Conservation (phyloP, 2,329 filamentous ascomycete species). For the Venturia aucupariae region DNA sequence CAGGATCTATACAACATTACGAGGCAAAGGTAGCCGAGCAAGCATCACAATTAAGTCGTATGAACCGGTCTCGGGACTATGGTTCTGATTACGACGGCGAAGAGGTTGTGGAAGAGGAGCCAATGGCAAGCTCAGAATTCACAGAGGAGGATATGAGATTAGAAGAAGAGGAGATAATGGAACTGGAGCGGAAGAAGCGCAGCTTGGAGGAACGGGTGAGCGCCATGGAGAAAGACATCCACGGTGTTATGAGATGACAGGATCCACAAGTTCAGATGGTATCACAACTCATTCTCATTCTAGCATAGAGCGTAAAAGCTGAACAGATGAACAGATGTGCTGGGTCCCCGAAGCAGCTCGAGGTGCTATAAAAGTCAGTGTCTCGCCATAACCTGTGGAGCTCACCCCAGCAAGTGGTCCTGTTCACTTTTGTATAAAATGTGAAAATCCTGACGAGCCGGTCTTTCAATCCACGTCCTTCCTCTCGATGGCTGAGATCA, state of each 20-base stretch:
- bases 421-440: no score
- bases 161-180: constrained; percentile 60
- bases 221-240: constrained; percentile 60
- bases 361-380: no score
- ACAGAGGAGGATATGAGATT: constrained; percentile 60
- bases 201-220: constrained; percentile 54
- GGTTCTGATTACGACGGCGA: constrained; percentile 42
- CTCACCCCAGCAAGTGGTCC: no score
- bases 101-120: constrained; percentile 31
- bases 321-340: no score
- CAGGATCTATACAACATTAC: constrained; percentile 67
- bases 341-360: no score
- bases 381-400: no score
- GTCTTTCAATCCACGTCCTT: no score
- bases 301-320: no score
- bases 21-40: constrained; percentile 74
- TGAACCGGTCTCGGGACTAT: constrained; percentile 54
- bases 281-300: background rate
- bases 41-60: constrained; percentile 58
- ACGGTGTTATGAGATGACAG: constrained; percentile 10
- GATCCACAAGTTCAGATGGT: background rate
- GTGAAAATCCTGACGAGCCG: no score
- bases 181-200: constrained; percentile 54
- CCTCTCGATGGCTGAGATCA: no score
- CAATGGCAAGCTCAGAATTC: constrained; percentile 31